These are phyloP conservation scores for Solanum lignicaule DNA, from an alignment of 257 asterid species.

Conservation along the genomic window DNA sequence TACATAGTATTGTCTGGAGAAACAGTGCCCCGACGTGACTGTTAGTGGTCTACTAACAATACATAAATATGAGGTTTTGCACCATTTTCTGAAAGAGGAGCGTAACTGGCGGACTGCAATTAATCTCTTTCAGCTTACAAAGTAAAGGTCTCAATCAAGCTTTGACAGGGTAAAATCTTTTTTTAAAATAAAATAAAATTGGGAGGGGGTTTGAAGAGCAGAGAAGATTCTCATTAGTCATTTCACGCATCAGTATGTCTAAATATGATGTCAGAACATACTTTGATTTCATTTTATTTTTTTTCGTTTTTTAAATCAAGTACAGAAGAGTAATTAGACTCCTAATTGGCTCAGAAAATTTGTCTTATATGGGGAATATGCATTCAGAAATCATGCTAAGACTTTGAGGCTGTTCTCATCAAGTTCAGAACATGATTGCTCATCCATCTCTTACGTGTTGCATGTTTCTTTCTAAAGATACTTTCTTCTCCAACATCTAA, in stretches of 20 bases:
- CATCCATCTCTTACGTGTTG: background rate
- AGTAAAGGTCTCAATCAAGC: background rate
- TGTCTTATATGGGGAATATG: background rate
- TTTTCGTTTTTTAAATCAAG: background rate
- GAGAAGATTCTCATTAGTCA: background rate
- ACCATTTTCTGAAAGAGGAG: background rate
- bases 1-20: background rate
- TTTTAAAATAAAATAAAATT: background rate
- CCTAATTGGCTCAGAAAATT: background rate
- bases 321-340: background rate
- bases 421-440: background rate
- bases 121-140: background rate
- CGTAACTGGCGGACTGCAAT: background rate
- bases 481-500: background rate
- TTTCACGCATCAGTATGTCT: background rate
- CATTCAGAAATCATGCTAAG: background rate
- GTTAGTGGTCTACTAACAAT: background rate
- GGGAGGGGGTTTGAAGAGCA: background rate
- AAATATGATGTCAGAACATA: background rate
- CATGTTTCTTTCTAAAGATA: background rate
- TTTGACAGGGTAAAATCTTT: background rate
- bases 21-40: background rate
- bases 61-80: background rate
- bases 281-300: background rate
- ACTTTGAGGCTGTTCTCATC: background rate